phyloP scores from a whole-genome alignment of 176 grass and related monocot species.

The Luzula sylvatica region DNA sequence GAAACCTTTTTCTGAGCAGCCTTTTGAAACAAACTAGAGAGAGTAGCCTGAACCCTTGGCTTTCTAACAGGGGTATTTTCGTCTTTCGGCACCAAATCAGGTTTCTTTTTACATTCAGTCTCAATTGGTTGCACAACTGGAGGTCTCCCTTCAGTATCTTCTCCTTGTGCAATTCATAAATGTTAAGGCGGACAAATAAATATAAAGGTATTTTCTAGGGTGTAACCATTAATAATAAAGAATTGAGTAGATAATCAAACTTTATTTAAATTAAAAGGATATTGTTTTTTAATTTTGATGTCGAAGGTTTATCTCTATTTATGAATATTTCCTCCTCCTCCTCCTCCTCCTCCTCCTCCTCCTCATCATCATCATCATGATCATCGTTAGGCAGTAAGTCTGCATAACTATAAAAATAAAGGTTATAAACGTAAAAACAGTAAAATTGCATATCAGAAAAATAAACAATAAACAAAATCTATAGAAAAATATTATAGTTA shows the following conservation, averaged over 20 bases:
- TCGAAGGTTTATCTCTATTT: background rate
- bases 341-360: slow-evolving; percentile 25
- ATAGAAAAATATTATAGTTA: slow-evolving; percentile 3
- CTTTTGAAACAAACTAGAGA: slow-evolving; percentile 71
- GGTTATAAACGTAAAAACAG: background rate
- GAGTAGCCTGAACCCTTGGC: slow-evolving; percentile 67
- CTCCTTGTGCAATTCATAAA: slow-evolving; percentile 10
- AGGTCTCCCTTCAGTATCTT: background rate
- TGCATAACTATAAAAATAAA: slow-evolving; percentile 33
- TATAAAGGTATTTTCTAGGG: background rate
- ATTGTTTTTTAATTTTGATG: slow-evolving; percentile 25
- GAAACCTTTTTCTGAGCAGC: slow-evolving; percentile 50
- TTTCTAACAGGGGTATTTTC: slow-evolving; percentile 36
- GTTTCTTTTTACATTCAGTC: slow-evolving; percentile 24
- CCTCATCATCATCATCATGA: slow-evolving; percentile 34
- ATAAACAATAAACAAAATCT: background rate
- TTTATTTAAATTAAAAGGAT: slow-evolving; percentile 9
- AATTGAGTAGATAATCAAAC: background rate
- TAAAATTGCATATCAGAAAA: background rate
- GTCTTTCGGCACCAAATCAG: slow-evolving; percentile 23
- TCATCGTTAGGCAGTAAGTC: slow-evolving; percentile 50
- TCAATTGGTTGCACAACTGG: slow-evolving; percentile 12
- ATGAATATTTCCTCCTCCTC: slow-evolving; percentile 30
- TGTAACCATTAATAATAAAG: background rate
- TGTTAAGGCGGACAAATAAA: background rate